phyloP scores from a whole-genome alignment of 768 basidiomycete genomes.

The Pulveroboletus frians region DNA sequence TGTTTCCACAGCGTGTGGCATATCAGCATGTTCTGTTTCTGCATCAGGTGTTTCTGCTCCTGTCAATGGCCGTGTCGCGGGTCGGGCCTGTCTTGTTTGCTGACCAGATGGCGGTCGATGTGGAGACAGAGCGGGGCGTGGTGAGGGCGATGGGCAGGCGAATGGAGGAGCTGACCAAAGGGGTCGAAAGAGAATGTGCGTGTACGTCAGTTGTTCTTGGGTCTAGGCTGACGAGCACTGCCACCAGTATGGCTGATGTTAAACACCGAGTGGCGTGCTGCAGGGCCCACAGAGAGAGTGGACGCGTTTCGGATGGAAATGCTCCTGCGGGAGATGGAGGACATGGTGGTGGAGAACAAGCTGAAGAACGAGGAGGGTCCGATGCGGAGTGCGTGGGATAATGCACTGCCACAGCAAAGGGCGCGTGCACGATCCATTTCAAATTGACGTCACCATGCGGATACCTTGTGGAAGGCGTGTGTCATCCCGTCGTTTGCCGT shows the following conservation, averaged over 20 bases:
- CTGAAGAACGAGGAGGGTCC: constrained; percentile 53
- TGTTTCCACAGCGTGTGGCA: constrained; percentile 62
- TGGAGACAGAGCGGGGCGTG: constrained; percentile 16
- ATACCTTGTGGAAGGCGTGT: constrained; percentile 7
- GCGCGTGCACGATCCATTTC: constrained; percentile 23
- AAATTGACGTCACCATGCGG: constrained; percentile 4
- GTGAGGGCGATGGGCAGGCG: constrained; percentile 40
- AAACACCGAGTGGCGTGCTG: constrained; percentile 48
- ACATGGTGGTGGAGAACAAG: constrained; percentile 59
- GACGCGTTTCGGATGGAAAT: constrained; percentile 35
- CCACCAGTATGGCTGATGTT: constrained; percentile 45
- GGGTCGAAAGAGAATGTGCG: constrained; percentile 55
- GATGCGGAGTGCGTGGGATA: constrained; percentile 50
- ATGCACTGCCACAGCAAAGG: constrained; percentile 26
- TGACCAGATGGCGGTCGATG: constrained; percentile 24
- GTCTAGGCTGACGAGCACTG: constrained; percentile 1
- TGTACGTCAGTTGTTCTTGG: neutral
- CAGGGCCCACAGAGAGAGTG: constrained; percentile 27
- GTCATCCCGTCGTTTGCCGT: constrained; percentile 8
- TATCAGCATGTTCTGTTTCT: constrained; percentile 77
- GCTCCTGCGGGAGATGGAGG: constrained; percentile 56
- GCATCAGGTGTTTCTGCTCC: constrained; percentile 71
- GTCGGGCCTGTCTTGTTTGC: constrained; percentile 67
- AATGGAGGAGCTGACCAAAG: constrained; percentile 37
- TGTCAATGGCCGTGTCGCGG: constrained; percentile 65